Evolutionary conservation across 768 basidiomycete species (phyloP).

Genomic region (Leucogyrophana mollusca): DNA sequence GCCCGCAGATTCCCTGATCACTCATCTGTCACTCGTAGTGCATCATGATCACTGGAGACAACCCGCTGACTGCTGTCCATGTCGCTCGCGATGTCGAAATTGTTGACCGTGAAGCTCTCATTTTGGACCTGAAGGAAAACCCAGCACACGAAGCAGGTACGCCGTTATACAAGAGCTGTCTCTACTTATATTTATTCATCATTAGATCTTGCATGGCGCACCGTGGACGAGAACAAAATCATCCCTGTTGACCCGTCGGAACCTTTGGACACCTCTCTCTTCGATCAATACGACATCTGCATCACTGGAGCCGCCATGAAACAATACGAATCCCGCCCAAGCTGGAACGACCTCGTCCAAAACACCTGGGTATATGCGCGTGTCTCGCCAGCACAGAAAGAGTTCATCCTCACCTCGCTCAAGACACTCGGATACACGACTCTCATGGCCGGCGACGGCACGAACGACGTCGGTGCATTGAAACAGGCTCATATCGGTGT

Average conservation of each 20-base stretch:
- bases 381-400: constrained; percentile 94
- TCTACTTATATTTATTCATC: neutral
- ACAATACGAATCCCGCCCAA: constrained; percentile 69
- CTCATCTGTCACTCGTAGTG: constrained; percentile 51
- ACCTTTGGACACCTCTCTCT: constrained; percentile 74
- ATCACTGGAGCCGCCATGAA: constrained; percentile 93
- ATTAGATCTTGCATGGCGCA: constrained; percentile 86
- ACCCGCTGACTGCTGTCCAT: constrained; percentile 94
- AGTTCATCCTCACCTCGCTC: constrained; percentile 88
- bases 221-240: constrained; percentile 87
- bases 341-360: constrained; percentile 84
- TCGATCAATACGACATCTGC: constrained; percentile 92
- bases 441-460: constrained; percentile 98
- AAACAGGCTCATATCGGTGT: constrained; percentile 98
- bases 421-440: constrained; percentile 89
- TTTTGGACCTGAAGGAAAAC: constrained; percentile 87
- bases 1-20: neutral
- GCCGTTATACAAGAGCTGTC: constrained; percentile 18
- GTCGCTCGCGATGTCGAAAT: constrained; percentile 97
- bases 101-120: constrained; percentile 91
- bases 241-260: constrained; percentile 82
- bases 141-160: constrained; percentile 65
- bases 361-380: constrained; percentile 99
- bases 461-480: constrained; percentile 97
- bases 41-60: constrained; percentile 99